These are phyloP conservation scores for Lycium ferocissimum DNA, from an alignment of 257 asterid species.

Conservation along the genomic window DNA sequence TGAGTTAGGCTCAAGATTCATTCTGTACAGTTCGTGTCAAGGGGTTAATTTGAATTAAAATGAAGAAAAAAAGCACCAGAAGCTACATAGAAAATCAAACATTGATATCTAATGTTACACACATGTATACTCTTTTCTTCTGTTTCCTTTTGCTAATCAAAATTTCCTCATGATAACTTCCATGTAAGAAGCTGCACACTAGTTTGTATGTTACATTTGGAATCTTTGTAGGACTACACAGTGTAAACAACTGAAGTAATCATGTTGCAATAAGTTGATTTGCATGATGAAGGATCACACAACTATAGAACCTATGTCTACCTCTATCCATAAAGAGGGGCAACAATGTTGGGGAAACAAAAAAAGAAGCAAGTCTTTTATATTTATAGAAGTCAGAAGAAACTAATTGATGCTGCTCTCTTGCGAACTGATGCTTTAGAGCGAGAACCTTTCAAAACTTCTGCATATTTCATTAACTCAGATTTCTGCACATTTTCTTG, in stretches of 20 bases:
- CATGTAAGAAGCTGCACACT: conserved; percentile 23
- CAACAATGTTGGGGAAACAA: neutral
- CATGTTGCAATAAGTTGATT: conserved; percentile 16
- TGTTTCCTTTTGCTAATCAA: neutral
- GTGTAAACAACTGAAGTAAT: neutral
- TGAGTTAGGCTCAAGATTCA: no score
- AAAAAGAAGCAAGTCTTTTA: neutral
- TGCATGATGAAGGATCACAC: neutral
- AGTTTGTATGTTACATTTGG: neutral
- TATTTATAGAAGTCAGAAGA: conserved; percentile 33
- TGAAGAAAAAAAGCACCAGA: neutral
- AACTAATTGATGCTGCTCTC: conserved; percentile 61
- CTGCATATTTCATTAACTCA: conserved; percentile 80
- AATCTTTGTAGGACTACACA: conserved; percentile 12
- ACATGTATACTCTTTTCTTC: neutral
- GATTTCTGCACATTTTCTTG: conserved; percentile 49
- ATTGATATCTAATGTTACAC: conserved; percentile 8
- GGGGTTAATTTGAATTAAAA: neutral
- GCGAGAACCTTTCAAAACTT: conserved; percentile 66
- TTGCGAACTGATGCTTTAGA: conserved; percentile 40
- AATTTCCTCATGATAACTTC: neutral
- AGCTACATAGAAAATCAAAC: neutral
- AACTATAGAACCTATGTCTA: neutral
- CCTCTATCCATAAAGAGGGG: neutral
- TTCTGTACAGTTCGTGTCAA: neutral